phyloP scores from a whole-genome alignment of 164 flowering plant species.

The Vitis riparia region DNA sequence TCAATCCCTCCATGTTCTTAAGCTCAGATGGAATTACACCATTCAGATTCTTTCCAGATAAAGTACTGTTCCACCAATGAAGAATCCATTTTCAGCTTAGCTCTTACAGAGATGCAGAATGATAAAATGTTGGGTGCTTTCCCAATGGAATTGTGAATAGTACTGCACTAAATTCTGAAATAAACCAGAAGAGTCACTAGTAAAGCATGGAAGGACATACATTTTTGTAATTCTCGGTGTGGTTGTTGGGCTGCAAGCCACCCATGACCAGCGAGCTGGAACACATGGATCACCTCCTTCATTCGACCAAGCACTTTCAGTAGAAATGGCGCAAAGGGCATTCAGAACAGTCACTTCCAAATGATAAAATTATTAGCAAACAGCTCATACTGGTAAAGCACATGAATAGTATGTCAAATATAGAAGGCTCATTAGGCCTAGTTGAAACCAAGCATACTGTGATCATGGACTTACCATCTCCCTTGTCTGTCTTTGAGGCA shows the following conservation, averaged over 20 bases:
- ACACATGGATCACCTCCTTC: conserved; percentile 85
- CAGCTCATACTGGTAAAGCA: conserved; percentile 12
- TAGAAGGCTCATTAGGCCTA: neutral
- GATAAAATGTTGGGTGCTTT: too few relatives aligned
- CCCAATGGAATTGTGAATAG: too few relatives aligned
- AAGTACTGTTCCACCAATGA: conserved; percentile 44
- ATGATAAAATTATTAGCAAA: conserved; percentile 14
- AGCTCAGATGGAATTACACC: conserved; percentile 70
- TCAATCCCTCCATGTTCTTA: conserved; percentile 62
- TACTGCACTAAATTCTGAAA: neutral
- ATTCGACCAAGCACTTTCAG: conserved; percentile 36
- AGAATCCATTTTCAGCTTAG: neutral
- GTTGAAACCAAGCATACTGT: conserved; percentile 1
- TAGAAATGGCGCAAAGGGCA: conserved; percentile 45
- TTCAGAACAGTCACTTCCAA: conserved; percentile 54
- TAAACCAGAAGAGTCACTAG: neutral
- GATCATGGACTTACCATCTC: conserved; percentile 57
- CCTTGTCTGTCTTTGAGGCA: conserved; percentile 53
- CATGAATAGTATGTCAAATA: neutral
- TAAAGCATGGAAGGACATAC: conserved; percentile 31
- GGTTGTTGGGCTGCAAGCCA: conserved; percentile 60
- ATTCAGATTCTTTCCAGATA: conserved; percentile 66
- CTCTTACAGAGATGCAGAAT: neutral
- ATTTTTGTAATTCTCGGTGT: conserved; percentile 82
- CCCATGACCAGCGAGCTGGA: conserved; percentile 86